Percentiles rank a stretch among this genome's conserved stretches.
phyloP scores from a whole-genome alignment of 345 rosid genomes.

The Pseudoturritis turrita region DNA sequence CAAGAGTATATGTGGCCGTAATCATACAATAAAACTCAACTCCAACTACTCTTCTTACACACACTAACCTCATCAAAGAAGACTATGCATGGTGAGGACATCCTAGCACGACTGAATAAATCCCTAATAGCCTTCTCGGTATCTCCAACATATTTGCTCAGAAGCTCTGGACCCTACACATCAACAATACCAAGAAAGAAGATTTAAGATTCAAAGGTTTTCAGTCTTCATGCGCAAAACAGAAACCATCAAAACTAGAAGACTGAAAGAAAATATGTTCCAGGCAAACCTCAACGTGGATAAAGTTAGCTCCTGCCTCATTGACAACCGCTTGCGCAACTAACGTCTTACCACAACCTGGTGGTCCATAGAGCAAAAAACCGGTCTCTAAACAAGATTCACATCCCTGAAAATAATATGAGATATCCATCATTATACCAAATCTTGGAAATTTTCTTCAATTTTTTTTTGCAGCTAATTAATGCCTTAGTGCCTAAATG shows the following conservation, averaged over 20 bases:
- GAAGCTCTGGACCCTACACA: constrained; percentile 68
- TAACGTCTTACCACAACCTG: constrained; percentile 86
- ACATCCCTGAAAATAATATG: neutral
- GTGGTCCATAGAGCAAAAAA: constrained; percentile 86
- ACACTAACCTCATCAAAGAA: constrained; percentile 66
- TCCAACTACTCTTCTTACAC: no score
- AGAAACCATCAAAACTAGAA: no score
- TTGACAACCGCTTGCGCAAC: constrained; percentile 90
- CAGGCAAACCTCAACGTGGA: constrained; percentile 57
- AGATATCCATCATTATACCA: neutral
- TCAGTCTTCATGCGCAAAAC: no score
- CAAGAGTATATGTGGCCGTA: no score
- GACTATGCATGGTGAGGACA: constrained; percentile 58
- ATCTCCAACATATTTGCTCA: constrained; percentile 88
- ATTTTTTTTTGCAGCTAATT: no score
- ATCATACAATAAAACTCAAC: no score
- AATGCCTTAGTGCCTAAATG: no score
- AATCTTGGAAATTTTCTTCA: no score
- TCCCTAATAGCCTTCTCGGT: constrained; percentile 69
- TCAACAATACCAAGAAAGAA: neutral
- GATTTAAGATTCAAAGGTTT: neutral
- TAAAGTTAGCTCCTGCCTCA: constrained; percentile 81
- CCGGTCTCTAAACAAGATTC: constrained; percentile 46
- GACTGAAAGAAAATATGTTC: neutral
- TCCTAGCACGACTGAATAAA: constrained; percentile 55